Percentiles rank a stretch among this genome's conserved stretches.
Evolutionary conservation across 192 early-diverging fungal species (phyloP).

Genomic region (Phycomyces blakesleeanus): DNA sequence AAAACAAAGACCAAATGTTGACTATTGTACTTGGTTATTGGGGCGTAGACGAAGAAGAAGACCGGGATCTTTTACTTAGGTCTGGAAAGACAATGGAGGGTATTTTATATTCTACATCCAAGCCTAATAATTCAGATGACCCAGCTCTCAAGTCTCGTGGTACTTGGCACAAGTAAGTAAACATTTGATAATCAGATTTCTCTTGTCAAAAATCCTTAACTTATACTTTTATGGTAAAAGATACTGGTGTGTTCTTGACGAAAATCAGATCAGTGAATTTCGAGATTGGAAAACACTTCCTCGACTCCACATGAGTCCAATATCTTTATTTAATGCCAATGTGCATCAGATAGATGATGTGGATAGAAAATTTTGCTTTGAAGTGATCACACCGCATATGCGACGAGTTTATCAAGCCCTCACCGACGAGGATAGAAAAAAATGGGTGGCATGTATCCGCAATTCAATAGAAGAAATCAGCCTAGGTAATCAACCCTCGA

Average conservation of each 20-base stretch:
- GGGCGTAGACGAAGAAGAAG: too few species aligned
- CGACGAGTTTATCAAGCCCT: slow-evolving; percentile 69
- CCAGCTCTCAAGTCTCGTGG: background rate
- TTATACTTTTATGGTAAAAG: slow-evolving; percentile 11
- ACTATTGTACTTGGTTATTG: too few species aligned
- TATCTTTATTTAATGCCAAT: slow-evolving; percentile 62
- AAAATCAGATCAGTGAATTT: slow-evolving; percentile 59
- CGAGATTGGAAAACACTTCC: slow-evolving; percentile 60
- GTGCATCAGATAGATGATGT: slow-evolving; percentile 62
- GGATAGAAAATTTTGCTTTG: slow-evolving; percentile 70
- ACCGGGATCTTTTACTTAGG: slow-evolving; percentile 15
- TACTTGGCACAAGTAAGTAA: background rate
- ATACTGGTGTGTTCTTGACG: slow-evolving; percentile 65
- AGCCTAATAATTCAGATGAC: background rate
- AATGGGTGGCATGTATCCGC: slow-evolving; percentile 61
- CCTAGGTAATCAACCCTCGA: slow-evolving; percentile 33
- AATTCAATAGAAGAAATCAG: slow-evolving; percentile 66
- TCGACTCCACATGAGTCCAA: slow-evolving; percentile 53
- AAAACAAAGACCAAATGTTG: too few species aligned
- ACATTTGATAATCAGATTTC: background rate
- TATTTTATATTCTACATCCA: slow-evolving; percentile 2
- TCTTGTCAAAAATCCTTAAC: background rate
- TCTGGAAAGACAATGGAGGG: slow-evolving; percentile 42
- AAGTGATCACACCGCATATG: slow-evolving; percentile 61
- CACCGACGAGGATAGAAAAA: slow-evolving; percentile 57